Evolutionary conservation across 2,329 filamentous ascomycete genomes (phyloP), one percentile per base, ranked within the genome.

Genomic region (Cryoendolithus antarcticus): DNA sequence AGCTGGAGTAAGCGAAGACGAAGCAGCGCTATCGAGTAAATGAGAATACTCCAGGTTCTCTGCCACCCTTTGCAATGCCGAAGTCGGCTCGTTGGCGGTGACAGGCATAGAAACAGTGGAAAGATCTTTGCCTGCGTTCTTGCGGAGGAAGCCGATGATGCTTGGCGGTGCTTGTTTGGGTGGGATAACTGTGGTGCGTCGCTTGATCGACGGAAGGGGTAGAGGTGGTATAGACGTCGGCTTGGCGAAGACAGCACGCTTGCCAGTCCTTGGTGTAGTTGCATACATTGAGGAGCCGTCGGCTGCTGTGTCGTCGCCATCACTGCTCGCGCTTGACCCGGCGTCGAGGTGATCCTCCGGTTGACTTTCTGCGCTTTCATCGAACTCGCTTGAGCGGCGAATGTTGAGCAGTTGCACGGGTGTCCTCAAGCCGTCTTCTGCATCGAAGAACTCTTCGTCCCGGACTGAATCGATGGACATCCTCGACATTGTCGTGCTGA

Each of bases 41-140:
- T 82, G 72, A 0, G 84, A 82, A 60, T 98, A 96, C 59, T 98
- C 91, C 35, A 96, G 62, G 54, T 89, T 82, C 61, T 98, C 91
- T 1, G 89, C 82, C 3, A 88, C 73, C 44, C 89, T 81, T 59
- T 98, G 91, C 4, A 96, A 69, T 8, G 93, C 65, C 0, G 89
- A 95, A 1, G 80, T 75, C 0, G 91, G 91, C 58, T 98, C 91
- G 60, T 98, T 98, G 15, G 89, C 80, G 4, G 89, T 93, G 1
- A 95, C 91, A 0, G 91, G 91, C 89, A 96, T 96, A 35, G 86
- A 88, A 48, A 98, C 93, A 2, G 86, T 93, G 44, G 86, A 94
- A 35, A 98, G 69, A 61, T 98, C 91, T 61, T 98, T 98, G 56
- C 91, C 91, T 7, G 96, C 91, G 51, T 98, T 98, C 62, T 96